Evolutionary conservation across 352 stramenopile species (phyloP).

Genomic region (Phytophthora fragariae): DNA sequence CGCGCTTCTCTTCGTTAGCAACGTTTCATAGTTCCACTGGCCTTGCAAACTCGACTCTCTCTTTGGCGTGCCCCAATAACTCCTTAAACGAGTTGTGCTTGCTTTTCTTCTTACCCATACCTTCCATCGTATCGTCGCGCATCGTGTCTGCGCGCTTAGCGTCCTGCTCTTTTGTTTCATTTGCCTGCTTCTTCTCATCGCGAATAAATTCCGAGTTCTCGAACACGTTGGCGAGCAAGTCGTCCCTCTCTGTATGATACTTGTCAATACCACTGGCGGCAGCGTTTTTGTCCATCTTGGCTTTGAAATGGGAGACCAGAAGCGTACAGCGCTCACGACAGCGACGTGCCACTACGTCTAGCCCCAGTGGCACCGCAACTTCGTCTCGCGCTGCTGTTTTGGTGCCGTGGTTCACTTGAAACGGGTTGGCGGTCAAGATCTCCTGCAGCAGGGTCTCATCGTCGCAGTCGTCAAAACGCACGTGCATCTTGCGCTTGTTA

Average conservation of each 20-base stretch:
- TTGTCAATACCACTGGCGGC: not conserved
- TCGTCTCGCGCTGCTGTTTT: not conserved
- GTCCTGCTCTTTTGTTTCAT: too few relatives aligned
- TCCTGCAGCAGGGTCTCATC: not conserved
- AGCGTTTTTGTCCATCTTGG: not conserved
- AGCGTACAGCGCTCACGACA: not conserved
- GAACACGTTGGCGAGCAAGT: not conserved
- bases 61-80: not conserved
- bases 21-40: not conserved
- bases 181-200: too few relatives aligned
- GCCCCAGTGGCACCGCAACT: not conserved
- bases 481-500: not conserved
- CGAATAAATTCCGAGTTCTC: too few relatives aligned
- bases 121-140: not conserved
- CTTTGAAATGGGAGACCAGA: not conserved
- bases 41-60: not conserved
- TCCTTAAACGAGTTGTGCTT: too few relatives aligned
- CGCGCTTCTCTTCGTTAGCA: not conserved
- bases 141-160: too few relatives aligned
- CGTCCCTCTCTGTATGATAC: not conserved
- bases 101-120: too few relatives aligned
- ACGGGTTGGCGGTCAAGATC: not conserved
- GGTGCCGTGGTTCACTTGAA: not conserved
- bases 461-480: not conserved
- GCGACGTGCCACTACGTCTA: not conserved